Base-by-base conservation (phyloP, 1,284 basidiomycete genomes). In the Afroboletus lepidellus region DNA sequence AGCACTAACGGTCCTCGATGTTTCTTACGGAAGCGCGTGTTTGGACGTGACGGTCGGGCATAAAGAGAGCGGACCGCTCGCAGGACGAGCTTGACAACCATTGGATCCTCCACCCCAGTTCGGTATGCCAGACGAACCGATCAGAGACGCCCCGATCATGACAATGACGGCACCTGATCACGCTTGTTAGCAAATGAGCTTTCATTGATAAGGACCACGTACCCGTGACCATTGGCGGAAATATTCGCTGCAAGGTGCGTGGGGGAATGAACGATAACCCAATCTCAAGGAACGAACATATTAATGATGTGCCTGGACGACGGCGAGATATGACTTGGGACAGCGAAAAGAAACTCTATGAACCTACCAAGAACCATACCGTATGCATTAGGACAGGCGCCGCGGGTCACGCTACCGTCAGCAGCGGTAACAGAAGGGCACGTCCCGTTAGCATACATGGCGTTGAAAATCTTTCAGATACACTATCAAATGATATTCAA, bases 51-150 rank as follows among this genome's bases (percentile, higher is more conserved):
- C 87, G 24, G 77, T 84, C 0, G 85, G 90, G 61, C 90, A 93
- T 1, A 90, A 72, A 51, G 73, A 66, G 66, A 86, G 91, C 46
- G 85, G 77, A 0, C 87, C 87, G 11, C 76, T 80, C 3, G 73
- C 72, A 1, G 87, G 87, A 16, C 81, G 76, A 1, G 61, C 55
- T 46, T 75, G 69, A 65, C 90, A 92, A 53, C 78, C 77, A 57
- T 90, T 89, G 8, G 84, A 81, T 8, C 90, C 90, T 42, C 91
- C 91, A 21, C 85, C 91, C 89, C 92, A 94, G 69, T 92, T 85
- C 8, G 79, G 77, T 29, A 89, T 82, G 1, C 91, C 92, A 9
- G 85, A 87, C 1, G 76, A 71, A 27, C 90, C 87, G 50, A 93
- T 77, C 32, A 92, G 79, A 36, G 34, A 36, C 12, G 34, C 81